Evolutionary conservation across 352 stramenopile genomes (phyloP), one percentile per base, ranked within the genome.

Genomic region (Poterioochromonas sp.): DNA sequence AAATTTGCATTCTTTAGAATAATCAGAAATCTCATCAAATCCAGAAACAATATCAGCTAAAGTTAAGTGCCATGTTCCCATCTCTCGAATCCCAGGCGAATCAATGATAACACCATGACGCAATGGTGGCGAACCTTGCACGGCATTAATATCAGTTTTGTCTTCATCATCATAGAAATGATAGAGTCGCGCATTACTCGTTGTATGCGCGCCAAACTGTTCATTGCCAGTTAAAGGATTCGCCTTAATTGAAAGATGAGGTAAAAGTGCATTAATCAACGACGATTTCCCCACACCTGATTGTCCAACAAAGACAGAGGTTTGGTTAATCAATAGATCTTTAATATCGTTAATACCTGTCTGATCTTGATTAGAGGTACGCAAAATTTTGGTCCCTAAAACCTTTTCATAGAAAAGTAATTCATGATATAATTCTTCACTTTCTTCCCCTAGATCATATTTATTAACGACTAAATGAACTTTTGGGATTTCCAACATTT

Each of bases 201-300:
- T 74, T 11, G 65, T 74, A 54, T 74, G 65, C 5, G 39, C 29
- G 22, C 65, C 65, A n/a, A 32, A 58, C 1, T 58, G 12, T 2
- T 12, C 32, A 26, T 74, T 54, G 8, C 34, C 40, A 1, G 29
- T n/a, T 35, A 74, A n/a, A 35, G 2, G 2, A n/a, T 37, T 37
- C 15, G n/a, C 40, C 15, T 37, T 35, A 18, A 54, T 15, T 11
- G 2, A 1, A 35, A 54, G 18, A 2, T 34, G 53, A 15, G 65
- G 65, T 32, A 74, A 35, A 37, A 74, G 22, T 39, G 5, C 12
- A 54, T 74, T 74, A 26, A 74, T 53, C 18, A 74, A 40, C 5
- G 39, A 58, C 11, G 65, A 74, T 39, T 74, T 74, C 3, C 65
- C 65, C 37, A 74, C 65, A 74, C 65, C 65, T 58, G 65, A 74